These are phyloP conservation scores for Butyriboletus loyo DNA, from an alignment of 768 basidiomycete genomes.

Conservation along the genomic window DNA sequence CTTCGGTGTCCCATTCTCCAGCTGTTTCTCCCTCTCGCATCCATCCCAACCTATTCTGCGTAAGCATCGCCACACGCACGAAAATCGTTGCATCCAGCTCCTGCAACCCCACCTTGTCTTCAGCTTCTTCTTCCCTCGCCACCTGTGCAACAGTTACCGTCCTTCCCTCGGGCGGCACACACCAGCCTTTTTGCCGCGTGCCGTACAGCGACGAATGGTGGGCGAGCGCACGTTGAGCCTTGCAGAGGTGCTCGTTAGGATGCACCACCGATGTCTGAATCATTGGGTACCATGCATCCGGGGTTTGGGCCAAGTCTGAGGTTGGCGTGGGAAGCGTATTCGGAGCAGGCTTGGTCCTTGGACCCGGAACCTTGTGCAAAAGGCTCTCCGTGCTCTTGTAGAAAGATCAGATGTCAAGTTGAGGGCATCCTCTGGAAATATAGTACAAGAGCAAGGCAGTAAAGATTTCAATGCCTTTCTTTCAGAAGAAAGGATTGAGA, in stretches of 20 bases:
- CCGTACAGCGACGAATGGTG: conserved; percentile 46
- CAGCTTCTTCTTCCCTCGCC: no score
- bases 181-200: conserved; percentile 28
- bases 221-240: no score
- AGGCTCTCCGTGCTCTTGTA: conserved; percentile 25
- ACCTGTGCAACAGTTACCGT: conserved; percentile 13
- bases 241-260: no score
- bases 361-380: conserved; percentile 35
- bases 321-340: conserved; percentile 30
- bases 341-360: conserved; percentile 20
- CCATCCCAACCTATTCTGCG: no score
- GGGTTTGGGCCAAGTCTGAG: conserved; percentile 35
- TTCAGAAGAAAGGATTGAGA: no score
- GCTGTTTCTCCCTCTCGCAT: no score
- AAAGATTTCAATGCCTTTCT: no score
- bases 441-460: conserved; percentile 27
- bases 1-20: conserved; percentile 23
- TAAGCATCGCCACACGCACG: conserved; percentile 53
- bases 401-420: conserved; percentile 30
- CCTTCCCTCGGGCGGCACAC: conserved; percentile 7
- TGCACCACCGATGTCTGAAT: no score
- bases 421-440: conserved; percentile 33
- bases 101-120: no score
- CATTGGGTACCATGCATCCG: conserved; percentile 58
- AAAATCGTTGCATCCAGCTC: conserved; percentile 64